Evolutionary conservation across 2,329 filamentous ascomycete species (phyloP).

Genomic region (Colletotrichum coccodes): DNA sequence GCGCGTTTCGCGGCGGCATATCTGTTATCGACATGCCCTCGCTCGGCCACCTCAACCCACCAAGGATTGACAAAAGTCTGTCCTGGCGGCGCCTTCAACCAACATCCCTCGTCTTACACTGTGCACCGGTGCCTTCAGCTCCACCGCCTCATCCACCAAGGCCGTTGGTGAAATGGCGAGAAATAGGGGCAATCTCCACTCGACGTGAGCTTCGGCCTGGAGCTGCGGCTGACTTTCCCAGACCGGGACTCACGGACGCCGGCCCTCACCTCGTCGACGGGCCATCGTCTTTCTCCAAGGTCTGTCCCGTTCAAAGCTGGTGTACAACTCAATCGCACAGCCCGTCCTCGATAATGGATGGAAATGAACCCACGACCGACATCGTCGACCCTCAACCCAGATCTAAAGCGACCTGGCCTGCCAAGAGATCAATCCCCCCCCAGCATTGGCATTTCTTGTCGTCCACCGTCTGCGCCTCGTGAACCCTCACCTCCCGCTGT

Average conservation of each 20-base stretch:
- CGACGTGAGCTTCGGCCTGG: conserved; percentile 21
- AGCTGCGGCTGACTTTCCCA: conserved; percentile 25
- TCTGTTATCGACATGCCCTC: not conserved
- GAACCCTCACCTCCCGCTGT: conserved; percentile 9
- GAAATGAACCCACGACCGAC: too few species aligned
- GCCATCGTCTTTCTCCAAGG: not conserved
- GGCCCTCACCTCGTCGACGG: not conserved
- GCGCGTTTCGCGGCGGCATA: not conserved
- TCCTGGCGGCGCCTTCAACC: not conserved
- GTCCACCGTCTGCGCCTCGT: conserved; percentile 22
- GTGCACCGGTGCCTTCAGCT: not conserved
- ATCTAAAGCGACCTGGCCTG: conserved; percentile 9
- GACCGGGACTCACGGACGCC: conserved; percentile 28
- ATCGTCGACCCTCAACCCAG: not conserved
- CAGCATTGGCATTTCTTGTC: conserved; percentile 29
- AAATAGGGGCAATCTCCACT: conserved; percentile 33
- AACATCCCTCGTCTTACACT: not conserved
- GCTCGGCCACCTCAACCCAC: too few species aligned
- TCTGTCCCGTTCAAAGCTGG: not conserved
- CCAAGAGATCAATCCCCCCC: conserved; percentile 20
- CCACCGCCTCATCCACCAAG: conserved; percentile 12
- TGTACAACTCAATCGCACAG: not conserved
- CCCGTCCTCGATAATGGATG: too few species aligned
- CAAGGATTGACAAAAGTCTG: not conserved
- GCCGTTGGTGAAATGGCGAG: conserved; percentile 12